phyloP scores from a whole-genome alignment of 176 grass and related monocot species.

The Cenchrus purpureus region DNA sequence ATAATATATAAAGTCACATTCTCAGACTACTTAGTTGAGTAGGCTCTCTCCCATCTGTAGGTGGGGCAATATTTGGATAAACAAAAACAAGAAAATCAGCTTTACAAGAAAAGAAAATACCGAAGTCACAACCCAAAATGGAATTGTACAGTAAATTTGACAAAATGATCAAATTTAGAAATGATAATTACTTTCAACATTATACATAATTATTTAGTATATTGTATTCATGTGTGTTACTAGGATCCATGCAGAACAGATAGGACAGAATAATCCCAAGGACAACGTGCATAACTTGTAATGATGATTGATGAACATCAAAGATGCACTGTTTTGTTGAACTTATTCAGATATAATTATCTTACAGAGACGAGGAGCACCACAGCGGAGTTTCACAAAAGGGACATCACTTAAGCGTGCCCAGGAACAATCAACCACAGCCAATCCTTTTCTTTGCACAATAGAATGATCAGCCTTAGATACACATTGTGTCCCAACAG shows the following conservation, averaged over 20 bases:
- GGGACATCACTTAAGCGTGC: slow-evolving; percentile 95
- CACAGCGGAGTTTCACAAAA: slow-evolving; percentile 91
- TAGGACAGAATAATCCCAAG: background rate
- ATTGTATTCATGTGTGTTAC: background rate
- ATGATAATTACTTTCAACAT: background rate
- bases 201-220: background rate
- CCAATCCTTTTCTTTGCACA: slow-evolving; percentile 88
- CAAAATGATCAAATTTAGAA: background rate
- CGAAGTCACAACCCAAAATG: background rate
- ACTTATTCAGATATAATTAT: slow-evolving; percentile 8
- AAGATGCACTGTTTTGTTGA: background rate
- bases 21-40: background rate
- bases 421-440: slow-evolving; percentile 98
- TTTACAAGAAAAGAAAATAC: slow-evolving; percentile 8
- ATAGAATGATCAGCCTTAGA: slow-evolving; percentile 83
- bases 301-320: background rate
- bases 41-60: background rate
- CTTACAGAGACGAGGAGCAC: slow-evolving; percentile 95
- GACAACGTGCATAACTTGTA: background rate
- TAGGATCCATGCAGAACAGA: slow-evolving; percentile 17
- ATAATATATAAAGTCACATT: background rate
- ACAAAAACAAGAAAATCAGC: background rate
- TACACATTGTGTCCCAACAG: slow-evolving; percentile 89
- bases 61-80: slow-evolving; percentile 12
- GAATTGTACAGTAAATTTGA: background rate